Percentiles rank a stretch among this genome's conserved stretches.
phyloP scores from a whole-genome alignment of 2,329 filamentous ascomycete species.

The Epichloe gansuensis region DNA sequence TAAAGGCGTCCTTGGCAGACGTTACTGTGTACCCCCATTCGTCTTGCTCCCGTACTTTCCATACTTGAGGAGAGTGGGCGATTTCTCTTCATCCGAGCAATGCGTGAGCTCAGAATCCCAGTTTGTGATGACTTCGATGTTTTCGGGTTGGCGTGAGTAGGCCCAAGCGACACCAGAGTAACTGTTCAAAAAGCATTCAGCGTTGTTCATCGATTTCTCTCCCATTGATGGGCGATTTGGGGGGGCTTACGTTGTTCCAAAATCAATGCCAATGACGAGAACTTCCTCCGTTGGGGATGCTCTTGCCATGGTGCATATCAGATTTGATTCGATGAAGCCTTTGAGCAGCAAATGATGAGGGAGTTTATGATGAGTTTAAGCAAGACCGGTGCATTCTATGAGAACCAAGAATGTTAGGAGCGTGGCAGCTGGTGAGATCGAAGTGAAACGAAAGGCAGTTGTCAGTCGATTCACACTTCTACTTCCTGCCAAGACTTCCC shows the following conservation, averaged over 20 bases:
- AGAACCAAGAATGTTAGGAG: not conserved
- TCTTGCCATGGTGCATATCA: not conserved
- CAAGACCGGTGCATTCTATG: not conserved
- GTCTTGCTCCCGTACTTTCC: fast-evolving
- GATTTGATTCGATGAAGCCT: not conserved
- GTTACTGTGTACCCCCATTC: slow-evolving; percentile 24
- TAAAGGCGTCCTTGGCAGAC: slow-evolving; percentile 10
- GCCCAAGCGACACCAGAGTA: slow-evolving; percentile 31
- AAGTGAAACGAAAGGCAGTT: not conserved
- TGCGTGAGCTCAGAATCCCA: slow-evolving; percentile 14
- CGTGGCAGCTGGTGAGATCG: not conserved
- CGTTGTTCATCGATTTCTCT: no score
- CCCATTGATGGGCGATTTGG: fast-evolving
- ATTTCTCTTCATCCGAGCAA: slow-evolving; percentile 21
- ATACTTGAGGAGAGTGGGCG: slow-evolving; percentile 15
- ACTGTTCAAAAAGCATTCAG: slow-evolving; percentile 7
- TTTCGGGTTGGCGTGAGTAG: slow-evolving; percentile 13
- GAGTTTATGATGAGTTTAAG: not conserved
- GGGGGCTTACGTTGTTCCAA: slow-evolving; percentile 30
- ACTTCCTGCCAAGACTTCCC: not conserved
- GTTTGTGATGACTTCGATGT: slow-evolving; percentile 19
- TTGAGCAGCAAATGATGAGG: not conserved
- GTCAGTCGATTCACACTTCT: not conserved
- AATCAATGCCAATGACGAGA: slow-evolving; percentile 31
- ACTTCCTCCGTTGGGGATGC: not conserved